phyloP scores from a whole-genome alignment of 495 filamentous ascomycete species.

The Umbilicaria muhlenbergii region DNA sequence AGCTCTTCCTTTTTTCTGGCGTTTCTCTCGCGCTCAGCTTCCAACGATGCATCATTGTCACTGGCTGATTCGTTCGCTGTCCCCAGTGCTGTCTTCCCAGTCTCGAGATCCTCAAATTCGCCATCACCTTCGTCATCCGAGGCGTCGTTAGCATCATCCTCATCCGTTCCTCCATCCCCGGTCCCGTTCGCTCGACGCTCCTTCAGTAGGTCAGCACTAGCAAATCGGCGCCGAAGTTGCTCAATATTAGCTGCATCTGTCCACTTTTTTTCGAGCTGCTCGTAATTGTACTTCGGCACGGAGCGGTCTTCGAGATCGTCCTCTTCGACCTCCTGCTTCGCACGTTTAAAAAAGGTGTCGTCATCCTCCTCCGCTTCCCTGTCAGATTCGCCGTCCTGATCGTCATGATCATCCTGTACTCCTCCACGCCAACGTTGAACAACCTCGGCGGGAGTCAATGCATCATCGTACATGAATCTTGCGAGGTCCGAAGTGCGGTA shows the following conservation, averaged over 20 bases:
- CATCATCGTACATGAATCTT: slow-evolving; percentile 75
- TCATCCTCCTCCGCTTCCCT: slow-evolving; percentile 49
- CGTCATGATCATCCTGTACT: slow-evolving; percentile 20
- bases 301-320: slow-evolving; percentile 59
- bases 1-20: slow-evolving; percentile 87
- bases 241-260: slow-evolving; percentile 62
- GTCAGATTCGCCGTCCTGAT: slow-evolving; percentile 24
- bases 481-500: slow-evolving; percentile 70
- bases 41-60: slow-evolving; percentile 34
- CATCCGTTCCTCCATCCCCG: slow-evolving; percentile 24
- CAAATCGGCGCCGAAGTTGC: slow-evolving; percentile 54
- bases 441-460: slow-evolving; percentile 58
- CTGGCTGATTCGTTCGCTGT: slow-evolving; percentile 24
- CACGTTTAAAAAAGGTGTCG: slow-evolving; percentile 73
- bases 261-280: slow-evolving; percentile 73
- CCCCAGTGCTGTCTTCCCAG: slow-evolving; percentile 41
- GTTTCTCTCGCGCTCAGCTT: slow-evolving; percentile 80
- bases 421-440: slow-evolving; percentile 66
- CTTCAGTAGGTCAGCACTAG: slow-evolving; percentile 43
- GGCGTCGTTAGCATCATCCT: slow-evolving; percentile 34
- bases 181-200: slow-evolving; percentile 25
- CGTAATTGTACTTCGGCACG: slow-evolving; percentile 67
- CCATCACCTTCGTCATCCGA: slow-evolving; percentile 66
- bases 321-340: slow-evolving; percentile 39
- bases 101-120: slow-evolving; percentile 79